phyloP scores from a whole-genome alignment of 345 rosid genomes.

The Dipteronia dyeriana region DNA sequence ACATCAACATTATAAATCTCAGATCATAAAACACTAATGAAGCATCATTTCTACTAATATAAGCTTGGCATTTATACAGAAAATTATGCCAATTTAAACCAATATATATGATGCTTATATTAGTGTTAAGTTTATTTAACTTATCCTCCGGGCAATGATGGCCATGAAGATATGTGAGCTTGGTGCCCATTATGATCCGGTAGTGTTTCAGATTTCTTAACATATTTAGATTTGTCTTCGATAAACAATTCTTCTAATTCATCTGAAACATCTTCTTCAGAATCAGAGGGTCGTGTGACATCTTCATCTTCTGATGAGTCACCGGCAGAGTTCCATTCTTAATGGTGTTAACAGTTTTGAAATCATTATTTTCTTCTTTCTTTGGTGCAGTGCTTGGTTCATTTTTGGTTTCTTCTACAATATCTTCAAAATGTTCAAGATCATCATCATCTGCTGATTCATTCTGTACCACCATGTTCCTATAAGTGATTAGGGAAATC shows the following conservation, averaged over 20 bases:
- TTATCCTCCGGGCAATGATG: constrained; percentile 76
- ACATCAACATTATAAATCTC: no score
- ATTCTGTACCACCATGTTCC: constrained; percentile 81
- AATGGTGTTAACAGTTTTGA: constrained; percentile 21
- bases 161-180: constrained; percentile 28
- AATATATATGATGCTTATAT: no score
- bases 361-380: constrained; percentile 35
- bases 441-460: constrained; percentile 78
- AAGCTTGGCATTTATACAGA: no score
- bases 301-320: constrained; percentile 65
- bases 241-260: constrained; percentile 51
- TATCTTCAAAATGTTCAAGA: constrained; percentile 90
- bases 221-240: constrained; percentile 32
- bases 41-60: no score
- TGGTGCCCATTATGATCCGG: constrained; percentile 34
- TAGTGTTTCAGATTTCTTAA: constrained; percentile 26
- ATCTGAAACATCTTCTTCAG: constrained; percentile 65
- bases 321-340: constrained; percentile 34
- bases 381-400: constrained; percentile 30
- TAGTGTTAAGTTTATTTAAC: no score
- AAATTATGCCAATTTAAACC: no score
- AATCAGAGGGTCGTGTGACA: constrained; percentile 36
- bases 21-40: no score
- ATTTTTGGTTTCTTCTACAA: constrained; percentile 62
- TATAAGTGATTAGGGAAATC: constrained; percentile 29